Base-by-base conservation (phyloP, 176 grass and related monocot species). In the Cenchrus americanus region DNA sequence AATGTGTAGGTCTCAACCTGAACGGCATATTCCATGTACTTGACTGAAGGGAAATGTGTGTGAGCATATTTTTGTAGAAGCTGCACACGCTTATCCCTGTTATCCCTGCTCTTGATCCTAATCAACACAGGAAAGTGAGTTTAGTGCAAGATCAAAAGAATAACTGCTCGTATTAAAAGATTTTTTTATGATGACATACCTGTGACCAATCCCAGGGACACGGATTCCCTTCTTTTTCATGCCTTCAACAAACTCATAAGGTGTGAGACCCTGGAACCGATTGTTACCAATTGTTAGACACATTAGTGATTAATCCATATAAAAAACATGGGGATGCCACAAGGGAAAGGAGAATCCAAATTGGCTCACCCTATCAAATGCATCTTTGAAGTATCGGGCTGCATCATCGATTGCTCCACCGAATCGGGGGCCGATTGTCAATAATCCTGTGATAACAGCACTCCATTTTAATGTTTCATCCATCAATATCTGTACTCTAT, bases 181-280 rank as follows among this genome's bases (percentile, higher is more conserved):
- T 65, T 77, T 64, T 62, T 73, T 82, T 75, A 76, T 62, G 22
- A 76, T 75, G 3, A 23, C 21, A 44, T 67, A 97, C 94, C 94
- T 97, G 87, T 99, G 96, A 55, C 96, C 96, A 79, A 99, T 99
- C 23, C 96, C 96, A 22, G 96, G 96, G 63, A 99, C 96, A 82
- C 96, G 93, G 76, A 99, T 96, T 26, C 96, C 96, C 87, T 99
- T 99, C 86, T 96, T 99, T 89, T 99, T 99, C 96, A 99, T 99
- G 58, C 87, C 85, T 90, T 99, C 96, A 69, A 99, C 96, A 87
- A 96, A 99, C 79, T 99, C 96, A 10, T 99, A 99, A 67, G 96
- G 93, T 0, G 93, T 99, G 66, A 99, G 89, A 57, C 87, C 78
- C 96, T 99, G 68, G 37, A 60, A 83, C 27, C 14, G 73, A 67